Evolutionary conservation across 208 protist species (phyloP).

Genomic region (Lotmaria passim): DNA sequence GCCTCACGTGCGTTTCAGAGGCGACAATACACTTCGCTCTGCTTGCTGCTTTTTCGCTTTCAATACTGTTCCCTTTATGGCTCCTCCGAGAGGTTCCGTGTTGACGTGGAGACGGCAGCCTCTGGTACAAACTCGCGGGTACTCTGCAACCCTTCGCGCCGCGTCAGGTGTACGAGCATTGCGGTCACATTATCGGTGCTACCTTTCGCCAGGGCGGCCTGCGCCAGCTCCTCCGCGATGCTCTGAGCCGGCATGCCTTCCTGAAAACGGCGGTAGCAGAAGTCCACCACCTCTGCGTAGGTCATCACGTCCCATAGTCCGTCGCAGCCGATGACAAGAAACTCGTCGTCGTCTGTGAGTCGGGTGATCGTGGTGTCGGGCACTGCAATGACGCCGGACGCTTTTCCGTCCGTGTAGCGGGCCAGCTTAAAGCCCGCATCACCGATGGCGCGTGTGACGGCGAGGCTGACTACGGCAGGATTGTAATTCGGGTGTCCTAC

Average conservation of each 20-base stretch:
- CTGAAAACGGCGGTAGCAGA: constrained; percentile 70
- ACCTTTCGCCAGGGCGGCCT: constrained; percentile 79
- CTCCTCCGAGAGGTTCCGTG: constrained; percentile 46
- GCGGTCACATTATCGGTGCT: constrained; percentile 92
- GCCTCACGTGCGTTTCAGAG: not conserved
- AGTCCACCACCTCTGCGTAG: constrained; percentile 88
- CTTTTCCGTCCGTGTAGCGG: constrained; percentile 82
- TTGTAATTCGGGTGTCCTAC: constrained; percentile 94
- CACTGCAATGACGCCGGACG: constrained; percentile 78
- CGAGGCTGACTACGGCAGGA: constrained; percentile 87
- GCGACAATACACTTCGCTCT: too few species aligned
- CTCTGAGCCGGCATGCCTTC: constrained; percentile 53
- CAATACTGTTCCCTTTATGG: constrained; percentile 11
- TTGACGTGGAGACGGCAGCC: constrained; percentile 53
- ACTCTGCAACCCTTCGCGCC: constrained; percentile 31
- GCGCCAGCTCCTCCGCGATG: constrained; percentile 64
- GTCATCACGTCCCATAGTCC: constrained; percentile 95
- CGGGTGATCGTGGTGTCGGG: constrained; percentile 68
- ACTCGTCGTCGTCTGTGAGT: constrained; percentile 87
- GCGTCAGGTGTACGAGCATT: constrained; percentile 66
- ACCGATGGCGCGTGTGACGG: constrained; percentile 94
- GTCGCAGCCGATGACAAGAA: constrained; percentile 93
- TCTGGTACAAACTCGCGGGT: constrained; percentile 47
- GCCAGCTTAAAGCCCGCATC: constrained; percentile 93
- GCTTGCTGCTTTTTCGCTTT: constrained; percentile 6